Conservation (phyloP, 1,284 basidiomycete genomes). For the Trametes hirsuta region DNA sequence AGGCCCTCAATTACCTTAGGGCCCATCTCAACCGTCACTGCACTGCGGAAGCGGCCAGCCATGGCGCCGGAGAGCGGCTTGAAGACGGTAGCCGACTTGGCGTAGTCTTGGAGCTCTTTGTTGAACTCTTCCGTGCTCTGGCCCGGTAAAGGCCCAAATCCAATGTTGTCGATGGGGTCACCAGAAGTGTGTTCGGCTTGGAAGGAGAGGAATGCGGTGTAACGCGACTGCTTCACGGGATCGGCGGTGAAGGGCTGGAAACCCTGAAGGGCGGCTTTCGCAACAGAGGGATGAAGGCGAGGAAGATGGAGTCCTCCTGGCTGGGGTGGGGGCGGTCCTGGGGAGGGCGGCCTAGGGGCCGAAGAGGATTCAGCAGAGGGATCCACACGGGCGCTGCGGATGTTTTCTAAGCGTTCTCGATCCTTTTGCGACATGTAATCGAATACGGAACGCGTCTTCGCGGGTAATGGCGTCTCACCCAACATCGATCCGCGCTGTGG, state of each 20-base stretch:
- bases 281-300: slow-evolving; percentile 73
- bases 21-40: slow-evolving; percentile 63
- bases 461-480: slow-evolving; percentile 77
- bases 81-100: slow-evolving; percentile 87
- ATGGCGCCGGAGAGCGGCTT: slow-evolving; percentile 92
- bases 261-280: slow-evolving; percentile 83
- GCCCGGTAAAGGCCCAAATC: slow-evolving; percentile 47
- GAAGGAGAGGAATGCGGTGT: slow-evolving; percentile 80
- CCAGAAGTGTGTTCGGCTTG: slow-evolving; percentile 56
- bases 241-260: slow-evolving; percentile 87
- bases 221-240: slow-evolving; percentile 82
- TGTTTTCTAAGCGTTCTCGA: slow-evolving; percentile 78
- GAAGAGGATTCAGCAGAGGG: slow-evolving; percentile 21
- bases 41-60: slow-evolving; percentile 89
- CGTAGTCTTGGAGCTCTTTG: slow-evolving; percentile 86
- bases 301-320: slow-evolving; percentile 49
- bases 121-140: slow-evolving; percentile 74
- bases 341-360: slow-evolving; percentile 29
- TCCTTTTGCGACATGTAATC: slow-evolving; percentile 94
- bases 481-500: slow-evolving; percentile 78
- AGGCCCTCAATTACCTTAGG: slow-evolving; percentile 75
- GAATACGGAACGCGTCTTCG: slow-evolving; percentile 81
- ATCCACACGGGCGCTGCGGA: slow-evolving; percentile 44
- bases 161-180: slow-evolving; percentile 39
- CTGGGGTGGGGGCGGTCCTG: slow-evolving; percentile 33